Conservation (phyloP, 192 early-diverging fungal species). For the Entomortierella parvispora region DNA sequence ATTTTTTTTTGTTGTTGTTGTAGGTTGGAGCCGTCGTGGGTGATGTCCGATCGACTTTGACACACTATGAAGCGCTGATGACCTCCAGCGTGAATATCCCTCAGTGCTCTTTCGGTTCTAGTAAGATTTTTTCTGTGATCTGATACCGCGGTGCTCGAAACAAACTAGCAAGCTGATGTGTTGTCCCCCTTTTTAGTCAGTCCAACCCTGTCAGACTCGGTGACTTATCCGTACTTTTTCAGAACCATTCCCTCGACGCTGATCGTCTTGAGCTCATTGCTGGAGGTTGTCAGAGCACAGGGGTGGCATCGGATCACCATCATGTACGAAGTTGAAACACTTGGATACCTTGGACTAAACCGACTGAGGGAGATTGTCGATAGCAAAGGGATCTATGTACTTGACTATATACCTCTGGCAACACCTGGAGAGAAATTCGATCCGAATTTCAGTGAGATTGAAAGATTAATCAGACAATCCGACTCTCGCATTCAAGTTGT, state of each 20-base stretch:
- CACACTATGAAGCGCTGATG: slow-evolving; percentile 56
- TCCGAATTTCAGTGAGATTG: neutral
- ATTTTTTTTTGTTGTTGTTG: neutral
- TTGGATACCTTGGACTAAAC: slow-evolving; percentile 33
- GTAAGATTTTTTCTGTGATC: too few species aligned
- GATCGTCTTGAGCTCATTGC: slow-evolving; percentile 46
- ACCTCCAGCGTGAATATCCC: slow-evolving; percentile 56
- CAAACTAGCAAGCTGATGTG: too few species aligned
- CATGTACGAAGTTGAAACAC: slow-evolving; percentile 44
- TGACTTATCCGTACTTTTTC: slow-evolving; percentile 9
- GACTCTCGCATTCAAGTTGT: slow-evolving; percentile 25
- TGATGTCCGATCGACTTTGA: slow-evolving; percentile 54
- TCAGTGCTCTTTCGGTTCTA: slow-evolving; percentile 59
- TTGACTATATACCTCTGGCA: neutral
- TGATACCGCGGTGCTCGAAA: too few species aligned
- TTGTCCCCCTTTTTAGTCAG: neutral
- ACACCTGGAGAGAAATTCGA: neutral
- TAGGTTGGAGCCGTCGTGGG: slow-evolving; percentile 59
- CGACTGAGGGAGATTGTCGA: neutral
- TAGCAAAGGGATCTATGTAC: slow-evolving; percentile 1
- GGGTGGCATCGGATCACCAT: slow-evolving; percentile 54
- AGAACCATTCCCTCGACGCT: slow-evolving; percentile 57
- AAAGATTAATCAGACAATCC: slow-evolving; percentile 4
- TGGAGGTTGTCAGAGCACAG: slow-evolving; percentile 30
- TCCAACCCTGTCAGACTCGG: neutral